Evolutionary conservation across 2,329 filamentous ascomycete species (phyloP).

Genomic region (Cladosporium sp.): DNA sequence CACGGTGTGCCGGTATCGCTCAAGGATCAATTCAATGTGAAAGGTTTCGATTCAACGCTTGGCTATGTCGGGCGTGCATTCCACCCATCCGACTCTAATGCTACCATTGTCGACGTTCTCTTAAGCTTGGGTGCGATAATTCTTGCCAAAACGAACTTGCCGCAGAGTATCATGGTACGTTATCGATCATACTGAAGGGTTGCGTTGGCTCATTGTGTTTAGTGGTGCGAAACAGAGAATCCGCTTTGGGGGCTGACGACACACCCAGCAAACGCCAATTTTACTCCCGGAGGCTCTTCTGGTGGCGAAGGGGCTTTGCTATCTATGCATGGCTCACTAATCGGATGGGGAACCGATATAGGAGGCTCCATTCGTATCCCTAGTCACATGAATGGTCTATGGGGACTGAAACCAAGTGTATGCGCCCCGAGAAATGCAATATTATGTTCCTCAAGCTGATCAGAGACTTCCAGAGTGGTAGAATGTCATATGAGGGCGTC

Average conservation of each 20-base stretch:
- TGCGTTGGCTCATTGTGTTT: too few relatives aligned
- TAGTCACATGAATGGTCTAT: conserved; percentile 45
- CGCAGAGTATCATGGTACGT: conserved; percentile 47
- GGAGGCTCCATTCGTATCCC: conserved; percentile 51
- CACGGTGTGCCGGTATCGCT: conserved; percentile 41
- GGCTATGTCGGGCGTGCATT: conserved; percentile 51
- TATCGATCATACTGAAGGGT: background rate
- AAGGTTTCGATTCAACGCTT: conserved; percentile 48
- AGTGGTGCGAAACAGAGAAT: conserved; percentile 55
- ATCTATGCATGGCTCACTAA: conserved; percentile 38
- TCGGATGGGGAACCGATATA: conserved; percentile 51
- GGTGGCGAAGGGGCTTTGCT: conserved; percentile 43
- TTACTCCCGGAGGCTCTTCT: conserved; percentile 47
- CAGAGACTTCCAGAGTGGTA: conserved; percentile 43
- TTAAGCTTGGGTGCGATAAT: conserved; percentile 49
- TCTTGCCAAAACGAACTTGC: conserved; percentile 50
- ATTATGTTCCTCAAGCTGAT: too few relatives aligned
- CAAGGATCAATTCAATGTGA: conserved; percentile 56
- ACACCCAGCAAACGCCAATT: conserved; percentile 40
- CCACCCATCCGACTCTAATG: conserved; percentile 47
- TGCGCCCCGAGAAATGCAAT: conserved; percentile 13
- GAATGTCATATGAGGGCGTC: conserved; percentile 56
- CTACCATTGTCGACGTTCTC: conserved; percentile 48
- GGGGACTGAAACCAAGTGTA: conserved; percentile 47
- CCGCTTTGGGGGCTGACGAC: conserved; percentile 49